phyloP scores from a whole-genome alignment of 345 rosid species.

The Eucalyptus viminalis region DNA sequence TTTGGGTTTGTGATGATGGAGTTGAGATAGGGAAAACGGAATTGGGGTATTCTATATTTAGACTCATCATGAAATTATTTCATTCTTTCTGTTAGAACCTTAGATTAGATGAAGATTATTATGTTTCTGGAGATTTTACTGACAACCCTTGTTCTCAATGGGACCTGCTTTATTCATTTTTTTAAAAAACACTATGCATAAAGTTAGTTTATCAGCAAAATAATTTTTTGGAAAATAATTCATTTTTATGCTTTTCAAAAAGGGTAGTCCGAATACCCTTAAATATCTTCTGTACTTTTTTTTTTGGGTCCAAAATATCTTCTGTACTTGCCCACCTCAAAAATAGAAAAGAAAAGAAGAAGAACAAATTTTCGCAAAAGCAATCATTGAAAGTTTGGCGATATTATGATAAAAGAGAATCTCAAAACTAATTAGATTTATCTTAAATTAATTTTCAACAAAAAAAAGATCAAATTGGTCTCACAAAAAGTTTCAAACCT shows the following conservation, averaged over 20 bases:
- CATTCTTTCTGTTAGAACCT: background rate
- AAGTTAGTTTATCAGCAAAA: background rate
- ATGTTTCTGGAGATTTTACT: background rate
- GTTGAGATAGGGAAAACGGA: background rate
- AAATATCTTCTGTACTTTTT: too few relatives aligned
- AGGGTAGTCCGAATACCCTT: background rate
- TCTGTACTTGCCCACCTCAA: background rate
- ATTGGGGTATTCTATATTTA: background rate
- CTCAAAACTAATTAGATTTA: background rate
- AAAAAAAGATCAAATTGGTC: background rate
- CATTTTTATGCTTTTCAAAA: too few relatives aligned
- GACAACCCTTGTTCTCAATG: background rate
- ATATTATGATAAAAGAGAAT: background rate
- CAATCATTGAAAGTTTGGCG: background rate
- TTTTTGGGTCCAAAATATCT: too few relatives aligned
- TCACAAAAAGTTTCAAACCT: background rate
- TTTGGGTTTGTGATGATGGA: background rate
- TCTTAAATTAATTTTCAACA: too few relatives aligned
- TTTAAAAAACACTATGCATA: background rate
- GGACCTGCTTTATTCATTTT: background rate
- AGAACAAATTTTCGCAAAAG: background rate
- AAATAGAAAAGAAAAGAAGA: background rate
- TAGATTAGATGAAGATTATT: background rate
- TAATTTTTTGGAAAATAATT: background rate
- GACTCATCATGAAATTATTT: background rate